Conservation (phyloP, 768 basidiomycete genomes). For the Agaricus bisporus region DNA sequence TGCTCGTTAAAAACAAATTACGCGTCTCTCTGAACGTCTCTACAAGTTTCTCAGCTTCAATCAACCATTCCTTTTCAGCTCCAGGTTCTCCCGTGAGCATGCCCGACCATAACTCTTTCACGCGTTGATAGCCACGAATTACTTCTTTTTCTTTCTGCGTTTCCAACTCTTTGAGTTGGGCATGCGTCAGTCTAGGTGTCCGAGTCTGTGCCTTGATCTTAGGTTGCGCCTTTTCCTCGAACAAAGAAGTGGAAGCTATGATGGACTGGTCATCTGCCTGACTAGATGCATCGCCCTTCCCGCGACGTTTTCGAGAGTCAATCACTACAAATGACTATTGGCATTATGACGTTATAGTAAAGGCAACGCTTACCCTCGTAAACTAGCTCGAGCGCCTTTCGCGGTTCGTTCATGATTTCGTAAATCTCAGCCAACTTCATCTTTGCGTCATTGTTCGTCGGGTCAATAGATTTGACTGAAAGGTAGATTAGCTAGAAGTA, state of each 20-base stretch:
- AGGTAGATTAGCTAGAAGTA: background rate
- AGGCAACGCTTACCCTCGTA: slow-evolving; percentile 56
- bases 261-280: slow-evolving; percentile 15
- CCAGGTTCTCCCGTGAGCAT: slow-evolving; percentile 41
- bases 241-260: slow-evolving; percentile 42
- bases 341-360: background rate
- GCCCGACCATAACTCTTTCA: slow-evolving; percentile 57
- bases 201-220: slow-evolving; percentile 27
- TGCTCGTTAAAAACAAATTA: slow-evolving; percentile 71
- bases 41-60: slow-evolving; percentile 79
- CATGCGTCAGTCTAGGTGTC: slow-evolving; percentile 39
- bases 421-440: slow-evolving; percentile 89
- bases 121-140: slow-evolving; percentile 45
- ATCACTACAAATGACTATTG: slow-evolving; percentile 34
- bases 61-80: slow-evolving; percentile 67
- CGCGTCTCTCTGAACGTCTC: slow-evolving; percentile 88
- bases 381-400: slow-evolving; percentile 78
- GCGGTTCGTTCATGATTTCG: slow-evolving; percentile 74
- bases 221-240: slow-evolving; percentile 48
- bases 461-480: slow-evolving; percentile 69
- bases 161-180: slow-evolving; percentile 61
- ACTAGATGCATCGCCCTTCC: slow-evolving; percentile 11
- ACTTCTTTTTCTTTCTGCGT: slow-evolving; percentile 62
- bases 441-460: slow-evolving; percentile 74
- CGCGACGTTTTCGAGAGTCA: slow-evolving; percentile 51